Base-by-base conservation (phyloP, 164 flowering plant species). In the Umbellularia californica region DNA sequence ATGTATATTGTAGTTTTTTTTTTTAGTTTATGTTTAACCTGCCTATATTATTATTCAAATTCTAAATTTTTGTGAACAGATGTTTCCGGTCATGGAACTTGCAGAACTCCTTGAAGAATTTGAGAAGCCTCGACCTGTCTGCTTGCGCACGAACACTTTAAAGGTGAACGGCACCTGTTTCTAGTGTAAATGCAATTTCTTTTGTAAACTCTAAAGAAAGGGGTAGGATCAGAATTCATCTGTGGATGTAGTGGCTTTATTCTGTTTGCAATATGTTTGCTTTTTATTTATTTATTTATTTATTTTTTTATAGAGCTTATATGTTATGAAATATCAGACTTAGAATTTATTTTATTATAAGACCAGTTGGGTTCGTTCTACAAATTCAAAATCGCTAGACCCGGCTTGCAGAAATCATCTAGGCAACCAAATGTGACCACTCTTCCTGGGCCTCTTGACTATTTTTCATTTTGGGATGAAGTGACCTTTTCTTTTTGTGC, bases 91-190 rank as follows among this genome's bases (percentile, higher is more conserved):
- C 62, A 89, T 82, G 81, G 98, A 94, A 75, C 95, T 94, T 47
- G 65, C 88, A 75, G 97, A 94, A 71, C 93, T 94, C 47, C 88
- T 94, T 80, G 98, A 94, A 86, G 90, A 97, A 70, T 91, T 83
- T 83, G 98, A 94, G 81, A 94, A 91, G 85, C 94, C 90, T 72
- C 80, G 98, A 58, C 97, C 97, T 17, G 87, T 88, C 24, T 90
- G 90, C 78, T 73, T 94, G 47, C 82, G 98, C 22, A 88, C 98
- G 28, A 94, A 94, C 84, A 91, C 98, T 22, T 82, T 94, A 63
- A 92, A 90, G 97, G 98, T 92, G 22, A 66, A 66, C 17, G 28
- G 12, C 22, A 13, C 14, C 17, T 23, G 11, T 23, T 24, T 64
- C 12, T 22, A 22, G 13, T 64, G 25, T 64, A 64, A 64, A 64